Base-by-base conservation (phyloP, 169 alveolate species). In the Toxoplasma gondii region DNA sequence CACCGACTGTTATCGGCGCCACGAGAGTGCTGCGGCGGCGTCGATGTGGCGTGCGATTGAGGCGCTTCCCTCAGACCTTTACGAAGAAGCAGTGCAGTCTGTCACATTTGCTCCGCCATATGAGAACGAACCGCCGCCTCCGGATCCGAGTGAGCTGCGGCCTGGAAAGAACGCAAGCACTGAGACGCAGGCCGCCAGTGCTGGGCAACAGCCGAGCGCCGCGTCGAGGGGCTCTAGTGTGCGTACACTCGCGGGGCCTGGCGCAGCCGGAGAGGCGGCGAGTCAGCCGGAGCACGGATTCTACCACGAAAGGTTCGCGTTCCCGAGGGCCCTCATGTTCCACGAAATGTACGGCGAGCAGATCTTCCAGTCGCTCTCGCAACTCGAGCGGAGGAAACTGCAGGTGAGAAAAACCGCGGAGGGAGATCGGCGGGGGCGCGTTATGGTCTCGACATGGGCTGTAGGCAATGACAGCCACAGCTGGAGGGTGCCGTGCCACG, bases 1-100 rank as follows among this genome's bases (percentile, higher is more conserved):
- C 90, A 43, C 90, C 17, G 90, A 29, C 39, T 82, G 31, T 4
- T 82, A 82, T 38, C 53, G 90, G 4, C 90, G 90, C 34, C 90
- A 82, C 9, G 90, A 82, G 90, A 82, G 90, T 38, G 41, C 53
- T 12, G 92, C 92, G 36, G 45, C 92, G 2, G 92, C 92, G 41
- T 1, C 92, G 69, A 54, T 54, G 84, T 88, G 69, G 69, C n/a
- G 84, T 29, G 92, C 92, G 10, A 45, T 88, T 22, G 84, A 64
- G 38, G 81, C 92, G 67, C 92, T 88, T 16, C 92, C 92, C 29
- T 38, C 92, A 0, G 92, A 88, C 39, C 84, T 88, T 29, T 54
- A 88, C 64, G 92, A 22, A 24, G 92, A 88, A 38, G 92, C 92
- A 7, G 58, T 88, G 7, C 92, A 88, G 64, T 24, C 69, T 7